Conservation (phyloP, 805 yeast species). For the Middelhovenomyces tepae region DNA sequence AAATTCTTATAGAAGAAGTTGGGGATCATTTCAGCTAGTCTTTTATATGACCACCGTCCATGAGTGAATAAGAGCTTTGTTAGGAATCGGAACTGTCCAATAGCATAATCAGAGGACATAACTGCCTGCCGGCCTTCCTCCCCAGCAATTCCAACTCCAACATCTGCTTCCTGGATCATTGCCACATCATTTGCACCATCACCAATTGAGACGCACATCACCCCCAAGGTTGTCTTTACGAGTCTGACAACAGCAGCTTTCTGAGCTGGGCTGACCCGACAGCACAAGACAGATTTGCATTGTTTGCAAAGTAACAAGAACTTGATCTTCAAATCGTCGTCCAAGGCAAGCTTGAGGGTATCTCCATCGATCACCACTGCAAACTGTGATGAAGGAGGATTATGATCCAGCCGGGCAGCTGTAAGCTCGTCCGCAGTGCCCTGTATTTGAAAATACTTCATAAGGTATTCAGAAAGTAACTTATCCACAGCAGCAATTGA, state of each 20-base stretch:
- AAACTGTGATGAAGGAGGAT: slow-evolving; percentile 47
- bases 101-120: slow-evolving; percentile 76
- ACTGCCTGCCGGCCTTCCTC: slow-evolving; percentile 84
- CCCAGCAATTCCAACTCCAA: slow-evolving; percentile 82
- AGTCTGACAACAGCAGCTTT: slow-evolving; percentile 65
- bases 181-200: slow-evolving; percentile 87
- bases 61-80: slow-evolving; percentile 60
- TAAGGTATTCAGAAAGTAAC: slow-evolving; percentile 37
- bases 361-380: slow-evolving; percentile 69
- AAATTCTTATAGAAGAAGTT: slow-evolving; percentile 72
- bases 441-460: slow-evolving; percentile 38
- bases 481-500: slow-evolving; percentile 21
- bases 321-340: slow-evolving; percentile 34
- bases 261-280: slow-evolving; percentile 78
- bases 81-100: slow-evolving; percentile 69
- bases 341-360: slow-evolving; percentile 41
- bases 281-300: slow-evolving; percentile 71
- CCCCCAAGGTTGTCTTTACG: slow-evolving; percentile 55
- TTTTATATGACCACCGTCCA: slow-evolving; percentile 75
- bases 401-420: slow-evolving; percentile 50
- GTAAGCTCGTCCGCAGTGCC: slow-evolving; percentile 37
- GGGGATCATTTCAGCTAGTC: slow-evolving; percentile 71
- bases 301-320: slow-evolving; percentile 66
- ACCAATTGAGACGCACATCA: slow-evolving; percentile 74
- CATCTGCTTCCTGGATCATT: slow-evolving; percentile 79